Evolutionary conservation across 1,284 basidiomycete genomes (phyloP), one percentile per base, ranked within the genome.

Genomic region (Coniferiporia sulphurascens): DNA sequence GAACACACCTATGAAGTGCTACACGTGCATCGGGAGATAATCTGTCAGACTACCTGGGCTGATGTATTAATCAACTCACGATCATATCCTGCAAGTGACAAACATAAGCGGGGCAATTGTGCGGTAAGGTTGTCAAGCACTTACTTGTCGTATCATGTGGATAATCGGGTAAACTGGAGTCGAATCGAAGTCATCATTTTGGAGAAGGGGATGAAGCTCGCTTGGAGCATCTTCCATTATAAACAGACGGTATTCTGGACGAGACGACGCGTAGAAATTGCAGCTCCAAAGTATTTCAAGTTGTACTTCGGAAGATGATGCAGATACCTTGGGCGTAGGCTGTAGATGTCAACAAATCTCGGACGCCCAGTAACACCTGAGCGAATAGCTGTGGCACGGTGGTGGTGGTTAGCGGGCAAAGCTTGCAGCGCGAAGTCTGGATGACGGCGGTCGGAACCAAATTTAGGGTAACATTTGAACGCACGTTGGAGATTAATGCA

Each of bases 151-250:
- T 63, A 89, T 83, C 74, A 84, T 80, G 61, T 87, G 86, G 55
- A 90, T 86, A 53, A 86, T 73, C n/a, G 88, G 87, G 67, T 87
- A 91, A 1, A 91, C 86, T 21, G 79, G 74, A 0, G 81, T 84
- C 17, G 71, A 65, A 34, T 83, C 81, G 46, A 83, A 72, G 59
- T 77, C 75, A 61, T 78, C 76, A 27, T 75, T 76, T 43, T 67
- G 68, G 52, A 79, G 66, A 13, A 76, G 67, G 6, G 78, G 75
- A 60, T 72, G 71, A 27, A 58, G 64, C 54, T 76, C 60, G 45
- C 35, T 49, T 34, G 13, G 13, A 15, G 52, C 38, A 15, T 54
- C 52, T n/a, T 59, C 58, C 45, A 48, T 48, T 17, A 6, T 44
- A 10, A 22, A 17, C 52, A n/a, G 44, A 32, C 2, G 4, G 34